Evolutionary conservation across 2,329 filamentous ascomycete species (phyloP).

Genomic region (Malbranchea zuffiana): DNA sequence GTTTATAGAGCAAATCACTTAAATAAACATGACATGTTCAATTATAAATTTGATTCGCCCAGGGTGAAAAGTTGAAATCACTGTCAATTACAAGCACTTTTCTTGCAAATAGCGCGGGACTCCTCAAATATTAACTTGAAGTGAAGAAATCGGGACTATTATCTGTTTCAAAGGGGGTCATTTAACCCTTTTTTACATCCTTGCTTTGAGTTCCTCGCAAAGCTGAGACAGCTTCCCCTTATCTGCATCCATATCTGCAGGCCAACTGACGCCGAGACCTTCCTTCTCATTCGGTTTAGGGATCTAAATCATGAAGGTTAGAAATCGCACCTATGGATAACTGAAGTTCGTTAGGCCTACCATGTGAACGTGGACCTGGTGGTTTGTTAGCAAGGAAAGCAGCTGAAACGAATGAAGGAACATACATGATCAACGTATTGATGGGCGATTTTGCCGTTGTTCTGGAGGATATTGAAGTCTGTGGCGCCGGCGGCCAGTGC

Average conservation of each 20-base stretch:
- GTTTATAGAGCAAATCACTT: no score
- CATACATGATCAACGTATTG: constrained; percentile 85
- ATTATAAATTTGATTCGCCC: no score
- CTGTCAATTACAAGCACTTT: no score
- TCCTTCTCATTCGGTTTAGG: constrained; percentile 81
- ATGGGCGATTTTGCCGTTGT: constrained; percentile 85
- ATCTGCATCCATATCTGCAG: constrained; percentile 58
- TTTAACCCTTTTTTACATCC: constrained; percentile 56
- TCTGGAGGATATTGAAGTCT: constrained; percentile 92
- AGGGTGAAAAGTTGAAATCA: no score
- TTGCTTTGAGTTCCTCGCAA: constrained; percentile 73
- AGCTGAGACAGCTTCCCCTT: constrained; percentile 75
- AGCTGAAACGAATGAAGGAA: constrained; percentile 13
- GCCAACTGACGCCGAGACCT: constrained; percentile 73
- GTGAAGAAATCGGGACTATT: no score
- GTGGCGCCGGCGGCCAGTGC: constrained; percentile 61
- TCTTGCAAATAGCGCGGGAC: no score
- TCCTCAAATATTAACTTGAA: no score
- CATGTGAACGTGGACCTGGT: constrained; percentile 84
- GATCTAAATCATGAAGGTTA: constrained; percentile 55
- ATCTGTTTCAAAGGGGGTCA: no score
- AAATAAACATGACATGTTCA: no score
- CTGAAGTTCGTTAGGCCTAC: constrained; percentile 37
- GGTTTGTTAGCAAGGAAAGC: constrained; percentile 2
- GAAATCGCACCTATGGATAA: background rate